Evolutionary conservation across 2,329 filamentous ascomycete species (phyloP).

Genomic region (Penicillium sp.): DNA sequence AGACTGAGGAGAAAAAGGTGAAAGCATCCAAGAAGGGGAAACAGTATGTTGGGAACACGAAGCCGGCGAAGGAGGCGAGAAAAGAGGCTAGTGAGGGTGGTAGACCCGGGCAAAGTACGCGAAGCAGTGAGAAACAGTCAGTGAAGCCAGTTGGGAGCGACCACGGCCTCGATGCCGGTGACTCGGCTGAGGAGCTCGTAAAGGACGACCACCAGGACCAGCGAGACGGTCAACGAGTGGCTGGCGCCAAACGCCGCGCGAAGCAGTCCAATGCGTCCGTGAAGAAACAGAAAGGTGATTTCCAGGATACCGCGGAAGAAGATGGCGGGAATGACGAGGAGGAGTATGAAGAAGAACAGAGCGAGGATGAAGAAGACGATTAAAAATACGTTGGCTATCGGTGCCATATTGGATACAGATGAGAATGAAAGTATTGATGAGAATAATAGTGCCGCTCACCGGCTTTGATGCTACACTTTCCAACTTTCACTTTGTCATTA

Average conservation of each 20-base stretch:
- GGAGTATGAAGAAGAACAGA: background rate
- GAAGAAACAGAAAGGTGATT: conserved; percentile 4
- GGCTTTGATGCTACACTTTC: background rate
- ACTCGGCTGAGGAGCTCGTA: background rate
- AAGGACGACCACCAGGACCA: background rate
- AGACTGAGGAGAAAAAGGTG: conserved; percentile 38
- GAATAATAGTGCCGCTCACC: background rate
- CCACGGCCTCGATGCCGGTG: background rate
- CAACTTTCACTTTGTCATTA: background rate
- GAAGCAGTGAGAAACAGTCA: background rate
- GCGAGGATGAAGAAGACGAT: background rate
- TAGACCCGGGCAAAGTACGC: background rate
- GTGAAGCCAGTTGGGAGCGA: background rate
- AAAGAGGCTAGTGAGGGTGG: conserved; percentile 32
- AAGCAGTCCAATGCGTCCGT: conserved; percentile 7
- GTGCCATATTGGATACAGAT: background rate
- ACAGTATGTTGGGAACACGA: conserved; percentile 47
- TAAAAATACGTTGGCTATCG: background rate
- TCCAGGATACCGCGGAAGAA: background rate
- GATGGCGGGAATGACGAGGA: background rate
- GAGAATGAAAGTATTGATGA: background rate
- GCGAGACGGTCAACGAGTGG: background rate
- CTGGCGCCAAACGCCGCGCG: conserved; percentile 4
- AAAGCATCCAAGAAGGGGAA: conserved; percentile 40
- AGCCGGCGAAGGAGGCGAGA: conserved; percentile 41